Conservation (phyloP, 2,329 filamentous ascomycete species). For the Hymenoscyphus scutula region DNA sequence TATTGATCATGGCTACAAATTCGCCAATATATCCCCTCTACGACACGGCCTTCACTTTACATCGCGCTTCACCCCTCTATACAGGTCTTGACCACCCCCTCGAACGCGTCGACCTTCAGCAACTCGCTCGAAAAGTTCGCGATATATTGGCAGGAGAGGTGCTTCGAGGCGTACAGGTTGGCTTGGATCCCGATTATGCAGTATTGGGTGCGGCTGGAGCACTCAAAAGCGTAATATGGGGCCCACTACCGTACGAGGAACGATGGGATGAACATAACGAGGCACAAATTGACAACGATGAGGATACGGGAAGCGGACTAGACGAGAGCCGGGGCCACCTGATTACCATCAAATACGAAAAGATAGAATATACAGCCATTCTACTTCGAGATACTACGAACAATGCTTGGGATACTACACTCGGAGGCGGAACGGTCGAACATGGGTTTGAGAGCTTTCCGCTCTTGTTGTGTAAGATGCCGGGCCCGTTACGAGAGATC, state of each 20-base stretch:
- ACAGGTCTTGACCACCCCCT: constrained; percentile 38
- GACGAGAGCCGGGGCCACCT: constrained; percentile 27
- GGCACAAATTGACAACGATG: constrained; percentile 13
- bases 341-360: constrained; percentile 34
- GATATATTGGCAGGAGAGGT: constrained; percentile 46
- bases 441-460: constrained; percentile 43
- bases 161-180: constrained; percentile 45
- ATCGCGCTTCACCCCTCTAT: constrained; percentile 47
- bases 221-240: constrained; percentile 44
- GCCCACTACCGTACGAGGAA: constrained; percentile 41
- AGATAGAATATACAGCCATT: constrained; percentile 31
- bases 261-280: constrained; percentile 31
- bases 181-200: constrained; percentile 38
- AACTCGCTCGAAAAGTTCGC: constrained; percentile 41
- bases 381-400: constrained; percentile 23
- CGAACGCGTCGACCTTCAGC: constrained; percentile 34
- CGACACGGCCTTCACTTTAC: constrained; percentile 43
- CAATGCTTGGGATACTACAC: constrained; percentile 17
- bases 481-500: constrained; percentile 41
- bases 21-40: constrained; percentile 42
- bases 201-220: constrained; percentile 39
- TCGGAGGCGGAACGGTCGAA: constrained; percentile 14
- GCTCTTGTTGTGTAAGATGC: constrained; percentile 46
- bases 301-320: constrained; percentile 22
- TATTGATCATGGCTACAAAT: neutral